These are phyloP conservation scores for Pyrenula aspistea DNA, from an alignment of 495 filamentous ascomycete genomes.

Conservation along the genomic window DNA sequence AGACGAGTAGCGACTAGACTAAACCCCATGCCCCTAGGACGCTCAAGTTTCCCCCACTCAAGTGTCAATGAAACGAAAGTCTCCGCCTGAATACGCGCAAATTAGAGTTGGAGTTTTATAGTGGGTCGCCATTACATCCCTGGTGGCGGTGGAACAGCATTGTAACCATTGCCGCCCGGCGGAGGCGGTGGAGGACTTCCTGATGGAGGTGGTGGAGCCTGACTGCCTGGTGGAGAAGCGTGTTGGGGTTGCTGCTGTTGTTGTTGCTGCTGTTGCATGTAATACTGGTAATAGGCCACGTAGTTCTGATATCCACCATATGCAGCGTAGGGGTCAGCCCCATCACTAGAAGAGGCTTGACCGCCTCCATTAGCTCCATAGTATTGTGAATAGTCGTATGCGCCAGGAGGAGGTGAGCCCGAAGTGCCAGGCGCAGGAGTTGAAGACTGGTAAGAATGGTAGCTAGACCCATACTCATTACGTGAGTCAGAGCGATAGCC, in stretches of 20 bases:
- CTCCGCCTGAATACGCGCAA: too few species aligned
- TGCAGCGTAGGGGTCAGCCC: conserved; percentile 75
- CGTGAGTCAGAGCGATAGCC: conserved; percentile 5
- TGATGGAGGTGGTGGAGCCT: conserved; percentile 54
- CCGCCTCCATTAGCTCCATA: conserved; percentile 30
- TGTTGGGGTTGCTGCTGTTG: conserved; percentile 41
- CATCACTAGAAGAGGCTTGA: conserved; percentile 1
- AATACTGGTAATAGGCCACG: conserved; percentile 55
- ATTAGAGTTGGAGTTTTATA: too few species aligned
- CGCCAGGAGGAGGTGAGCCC: conserved; percentile 19
- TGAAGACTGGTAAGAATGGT: conserved; percentile 26
- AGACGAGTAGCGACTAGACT: too few species aligned
- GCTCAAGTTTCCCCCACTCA: too few species aligned
- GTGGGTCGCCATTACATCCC: conserved; percentile 21
- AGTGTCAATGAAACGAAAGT: too few species aligned
- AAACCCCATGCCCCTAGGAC: too few species aligned
- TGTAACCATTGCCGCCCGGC: conserved; percentile 49
- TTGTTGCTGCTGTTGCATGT: conserved; percentile 48
- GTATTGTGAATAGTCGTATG: conserved; percentile 71
- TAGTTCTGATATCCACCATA: conserved; percentile 84
- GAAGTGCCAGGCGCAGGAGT: conserved; percentile 25
- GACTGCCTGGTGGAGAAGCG: conserved; percentile 45
- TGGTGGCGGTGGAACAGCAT: conserved; percentile 49
- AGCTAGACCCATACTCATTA: conserved; percentile 16
- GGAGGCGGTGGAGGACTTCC: conserved; percentile 58